These are phyloP conservation scores for Macaranga tanarius DNA, from an alignment of 441 rosid species.

Conservation along the genomic window DNA sequence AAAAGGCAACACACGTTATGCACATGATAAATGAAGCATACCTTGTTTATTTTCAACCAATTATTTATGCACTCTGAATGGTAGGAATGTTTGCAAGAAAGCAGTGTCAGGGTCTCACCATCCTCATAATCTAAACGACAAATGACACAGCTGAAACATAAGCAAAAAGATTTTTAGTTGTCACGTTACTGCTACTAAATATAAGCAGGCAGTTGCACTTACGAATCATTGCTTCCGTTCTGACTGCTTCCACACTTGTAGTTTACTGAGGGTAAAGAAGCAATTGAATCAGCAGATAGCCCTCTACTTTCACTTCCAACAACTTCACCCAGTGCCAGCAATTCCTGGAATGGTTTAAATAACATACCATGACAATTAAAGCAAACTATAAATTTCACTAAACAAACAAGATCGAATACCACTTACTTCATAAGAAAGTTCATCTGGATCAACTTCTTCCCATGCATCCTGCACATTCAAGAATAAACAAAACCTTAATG, in stretches of 20 bases:
- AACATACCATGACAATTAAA: conserved; percentile 8
- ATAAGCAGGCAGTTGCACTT: conserved; percentile 33
- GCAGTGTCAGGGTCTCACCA: conserved; percentile 73
- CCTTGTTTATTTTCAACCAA: conserved; percentile 98
- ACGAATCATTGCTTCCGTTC: conserved; percentile 86
- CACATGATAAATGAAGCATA: conserved; percentile 21
- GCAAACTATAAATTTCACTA: conserved; percentile 7
- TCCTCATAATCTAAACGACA: conserved; percentile 90
- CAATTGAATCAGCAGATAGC: conserved; percentile 75
- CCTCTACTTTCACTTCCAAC: conserved; percentile 96
- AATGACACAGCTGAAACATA: conserved; percentile 74
- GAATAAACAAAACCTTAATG: conserved; percentile 1
- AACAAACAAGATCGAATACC: conserved; percentile 14
- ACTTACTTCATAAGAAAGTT: conserved; percentile 84
- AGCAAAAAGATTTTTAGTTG: conserved; percentile 15
- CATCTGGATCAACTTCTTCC: conserved; percentile 95
- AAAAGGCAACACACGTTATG: neutral
- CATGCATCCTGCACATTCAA: conserved; percentile 64
- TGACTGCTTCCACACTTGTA: conserved; percentile 69
- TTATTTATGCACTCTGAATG: conserved; percentile 90
- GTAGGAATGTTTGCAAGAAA: conserved; percentile 92
- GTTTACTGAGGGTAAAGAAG: conserved; percentile 69
- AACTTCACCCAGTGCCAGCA: conserved; percentile 82
- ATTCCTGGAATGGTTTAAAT: conserved; percentile 53
- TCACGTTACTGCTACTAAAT: conserved; percentile 8